A percentile compares a stretch with the other conserved stretches of the same genome.
Conservation (phyloP, 2,329 filamentous ascomycete species). For the Aspergillus nomiae region DNA sequence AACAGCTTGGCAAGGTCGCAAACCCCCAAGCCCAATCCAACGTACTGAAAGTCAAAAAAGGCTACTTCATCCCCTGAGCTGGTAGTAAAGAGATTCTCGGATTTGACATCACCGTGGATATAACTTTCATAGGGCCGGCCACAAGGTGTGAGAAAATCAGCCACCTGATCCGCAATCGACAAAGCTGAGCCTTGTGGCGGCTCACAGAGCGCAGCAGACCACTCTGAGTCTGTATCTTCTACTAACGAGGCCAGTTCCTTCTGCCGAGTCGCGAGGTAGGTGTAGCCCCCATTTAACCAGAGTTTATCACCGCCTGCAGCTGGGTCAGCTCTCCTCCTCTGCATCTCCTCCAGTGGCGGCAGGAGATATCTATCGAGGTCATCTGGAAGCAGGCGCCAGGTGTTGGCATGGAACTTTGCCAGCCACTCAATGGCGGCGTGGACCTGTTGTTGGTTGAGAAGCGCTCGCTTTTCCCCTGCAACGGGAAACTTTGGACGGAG, state of each 20-base stretch:
- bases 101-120: slow-evolving; percentile 71
- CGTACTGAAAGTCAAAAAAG: slow-evolving; percentile 72
- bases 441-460: slow-evolving; percentile 53
- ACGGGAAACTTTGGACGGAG: slow-evolving; percentile 57
- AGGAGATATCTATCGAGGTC: slow-evolving; percentile 34
- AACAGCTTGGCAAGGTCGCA: slow-evolving; percentile 69
- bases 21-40: slow-evolving; percentile 64
- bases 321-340: slow-evolving; percentile 27
- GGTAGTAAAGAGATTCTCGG: slow-evolving; percentile 66
- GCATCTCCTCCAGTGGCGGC: slow-evolving; percentile 59
- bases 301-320: slow-evolving; percentile 29
- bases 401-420: slow-evolving; percentile 61
- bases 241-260: slow-evolving; percentile 57
- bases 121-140: slow-evolving; percentile 55
- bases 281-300: slow-evolving; percentile 70
- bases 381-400: slow-evolving; percentile 43
- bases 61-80: slow-evolving; percentile 54
- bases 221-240: slow-evolving; percentile 55
- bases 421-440: slow-evolving; percentile 63
- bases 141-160: slow-evolving; percentile 52
- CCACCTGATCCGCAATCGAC: slow-evolving; percentile 54
- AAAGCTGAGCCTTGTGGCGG: slow-evolving; percentile 19
- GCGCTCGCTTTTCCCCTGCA: slow-evolving; percentile 43
- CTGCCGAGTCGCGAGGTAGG: slow-evolving; percentile 65
- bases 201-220: slow-evolving; percentile 54